Base-by-base conservation (phyloP, 331 rosid genomes). In the Rhamnella rubrinervis region DNA sequence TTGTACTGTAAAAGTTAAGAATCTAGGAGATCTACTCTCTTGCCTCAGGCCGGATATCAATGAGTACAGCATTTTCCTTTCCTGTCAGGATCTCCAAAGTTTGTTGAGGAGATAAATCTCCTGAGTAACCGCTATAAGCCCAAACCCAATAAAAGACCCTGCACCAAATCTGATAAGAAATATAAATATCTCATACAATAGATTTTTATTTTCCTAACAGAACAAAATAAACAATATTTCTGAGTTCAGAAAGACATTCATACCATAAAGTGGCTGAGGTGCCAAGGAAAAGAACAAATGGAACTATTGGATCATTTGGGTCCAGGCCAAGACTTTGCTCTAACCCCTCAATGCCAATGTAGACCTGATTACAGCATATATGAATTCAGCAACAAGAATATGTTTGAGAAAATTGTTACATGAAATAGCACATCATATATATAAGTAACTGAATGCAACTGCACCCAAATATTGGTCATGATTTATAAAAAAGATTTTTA, bases 41-140 rank as follows among this genome's bases (percentile, higher is more conserved):
- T 84, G 85, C 98, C 97, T 93, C 97, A 3, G 84, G 74, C 62
- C 97, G 93, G 80, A 90, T 74, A 80, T 91, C 98, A 74, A 93
- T 70, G 66, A 93, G 95, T 64, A 83, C 84, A 73, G 91, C 88
- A 63, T 87, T 81, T 60, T 71, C 80, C 67, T 83, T 86, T 78
- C 83, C 95, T 11, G 81, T 67, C 95, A 93, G 78, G 67, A 91
- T 82, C 70, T 87, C 89, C 50, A 88, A 78, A 75, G 98, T 87
- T 38, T 70, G 66, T 81, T 91, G 64, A 55, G 98, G 92, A 66
- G 97, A 70, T 72, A 93, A 84, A 83, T 90, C 96, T 67, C 98
- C 98, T 7, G 98, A 69, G 55, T 87, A 93, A 78, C 98, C 98
- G 59, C 98, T 82, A 41, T 88, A 88, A 70, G 78, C 80, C 89